phyloP scores from a whole-genome alignment of 495 filamentous ascomycete genomes.

The Trypethelium eluteriae region DNA sequence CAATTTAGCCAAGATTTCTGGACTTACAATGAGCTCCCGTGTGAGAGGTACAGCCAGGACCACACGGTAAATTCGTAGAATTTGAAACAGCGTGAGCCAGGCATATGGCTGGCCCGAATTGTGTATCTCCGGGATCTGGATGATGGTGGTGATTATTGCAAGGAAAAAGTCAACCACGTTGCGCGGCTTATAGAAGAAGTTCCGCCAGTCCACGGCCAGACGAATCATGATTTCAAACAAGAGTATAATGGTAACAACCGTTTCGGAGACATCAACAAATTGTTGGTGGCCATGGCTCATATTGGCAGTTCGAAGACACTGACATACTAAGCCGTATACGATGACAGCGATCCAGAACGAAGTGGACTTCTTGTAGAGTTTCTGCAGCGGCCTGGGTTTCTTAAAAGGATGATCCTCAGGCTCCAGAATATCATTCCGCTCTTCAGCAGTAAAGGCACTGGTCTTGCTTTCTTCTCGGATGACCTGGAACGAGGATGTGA shows the following conservation, averaged over 20 bases:
- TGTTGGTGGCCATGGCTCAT: conserved; percentile 53
- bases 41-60: conserved; percentile 85
- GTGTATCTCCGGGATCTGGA: conserved; percentile 76
- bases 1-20: neutral
- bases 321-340: conserved; percentile 62
- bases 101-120: conserved; percentile 70
- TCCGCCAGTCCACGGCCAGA: conserved; percentile 67
- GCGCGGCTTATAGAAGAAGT: conserved; percentile 60
- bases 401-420: conserved; percentile 32
- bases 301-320: conserved; percentile 63
- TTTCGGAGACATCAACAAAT: conserved; percentile 63
- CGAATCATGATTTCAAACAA: conserved; percentile 75
- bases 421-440: conserved; percentile 39
- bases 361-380: conserved; percentile 60
- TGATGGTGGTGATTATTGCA: conserved; percentile 71
- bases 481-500: conserved; percentile 96
- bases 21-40: conserved; percentile 62
- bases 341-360: conserved; percentile 81
- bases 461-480: conserved; percentile 93
- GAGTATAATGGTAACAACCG: conserved; percentile 69
- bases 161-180: conserved; percentile 77
- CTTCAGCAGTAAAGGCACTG: conserved; percentile 79
- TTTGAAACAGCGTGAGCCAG: conserved; percentile 90
- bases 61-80: conserved; percentile 83
- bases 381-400: conserved; percentile 52